Evolutionary conservation across 2,329 filamentous ascomycete species (phyloP), one percentile per base, ranked within the genome.

Genomic region (Aureobasidium uvarum): DNA sequence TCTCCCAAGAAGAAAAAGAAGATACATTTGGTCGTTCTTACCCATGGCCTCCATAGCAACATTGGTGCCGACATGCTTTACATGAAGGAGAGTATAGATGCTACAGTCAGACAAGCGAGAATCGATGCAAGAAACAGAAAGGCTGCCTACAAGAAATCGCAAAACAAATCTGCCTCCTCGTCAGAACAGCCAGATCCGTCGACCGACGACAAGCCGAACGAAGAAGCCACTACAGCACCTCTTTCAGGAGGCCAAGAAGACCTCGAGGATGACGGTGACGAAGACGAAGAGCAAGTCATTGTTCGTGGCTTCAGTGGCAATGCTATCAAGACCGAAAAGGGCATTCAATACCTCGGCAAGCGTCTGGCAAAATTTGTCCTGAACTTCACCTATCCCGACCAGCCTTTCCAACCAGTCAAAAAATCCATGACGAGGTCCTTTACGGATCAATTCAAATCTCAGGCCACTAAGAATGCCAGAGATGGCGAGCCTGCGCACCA

Each of bases 321-420:
- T 75, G 91, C 91, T 8, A 92, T 91, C 39, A 89, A 90, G 66
- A 99, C 95, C 2, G 95, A 99, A 78, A 88, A 89, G 69, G 95
- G 95, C 18, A 98, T 99, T 73, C 96, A 98, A 76, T 99, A 96
- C 76, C 85, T 99, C 5, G 95, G 95, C 23, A 98, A 98, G 76
- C 86, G 95, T 59, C 84, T 99, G 31, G 95, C 95, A 23, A 93
- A 93, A 79, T 96, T 94, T 74, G 86, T 98, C 36, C 82, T 99
- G 50, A 85, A 89, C 62, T 88, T 96, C 79, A 96, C 94, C 36
- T 96, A 96, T 74, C 95, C 95, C 0, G 92, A 97, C 73, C 93
- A 98, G 72, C 92, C 94, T 5, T 96, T 89, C 72, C 81, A 93
- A 1, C 93, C 94, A 0, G 74, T 82, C 50, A 86, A 86, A 72